phyloP scores from a whole-genome alignment of 78 protist genomes.

The Monocercomonoides exilis region DNA sequence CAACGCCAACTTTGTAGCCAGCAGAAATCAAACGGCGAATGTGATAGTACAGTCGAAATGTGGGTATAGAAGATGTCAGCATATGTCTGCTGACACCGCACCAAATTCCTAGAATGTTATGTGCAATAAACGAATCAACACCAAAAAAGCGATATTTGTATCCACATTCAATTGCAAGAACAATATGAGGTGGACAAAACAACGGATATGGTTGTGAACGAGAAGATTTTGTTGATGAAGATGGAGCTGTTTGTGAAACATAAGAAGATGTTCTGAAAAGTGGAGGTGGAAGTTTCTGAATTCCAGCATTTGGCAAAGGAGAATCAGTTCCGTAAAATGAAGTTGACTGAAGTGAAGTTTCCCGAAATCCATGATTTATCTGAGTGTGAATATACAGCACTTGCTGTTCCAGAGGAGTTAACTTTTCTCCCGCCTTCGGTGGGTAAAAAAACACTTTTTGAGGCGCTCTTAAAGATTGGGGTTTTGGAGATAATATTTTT shows the following conservation, averaged over 20 bases:
- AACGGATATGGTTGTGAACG: neutral
- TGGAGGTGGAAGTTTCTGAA: neutral
- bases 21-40: conserved; percentile 55
- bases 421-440: neutral
- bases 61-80: conserved; percentile 48
- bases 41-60: conserved; percentile 35
- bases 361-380: neutral
- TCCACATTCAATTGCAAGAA: conserved; percentile 33
- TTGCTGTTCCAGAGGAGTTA: conserved; percentile 30
- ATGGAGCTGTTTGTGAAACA: no score
- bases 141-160: conserved; percentile 33
- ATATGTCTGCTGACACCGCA: neutral
- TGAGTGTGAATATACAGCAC: neutral
- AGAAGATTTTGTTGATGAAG: neutral
- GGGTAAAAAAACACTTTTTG: no score
- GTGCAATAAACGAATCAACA: conserved; percentile 28
- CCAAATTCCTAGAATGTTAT: neutral
- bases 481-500: no score
- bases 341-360: neutral
- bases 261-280: no score
- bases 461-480: no score
- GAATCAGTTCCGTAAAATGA: neutral
- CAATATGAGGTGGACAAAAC: neutral
- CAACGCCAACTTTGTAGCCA: conserved; percentile 72
- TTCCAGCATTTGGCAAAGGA: neutral